Percentiles rank a stretch among this genome's conserved stretches.
These are phyloP conservation scores for Pseudogymnoascus sp. DNA, from an alignment of 2,329 filamentous ascomycete species.

Conservation along the genomic window DNA sequence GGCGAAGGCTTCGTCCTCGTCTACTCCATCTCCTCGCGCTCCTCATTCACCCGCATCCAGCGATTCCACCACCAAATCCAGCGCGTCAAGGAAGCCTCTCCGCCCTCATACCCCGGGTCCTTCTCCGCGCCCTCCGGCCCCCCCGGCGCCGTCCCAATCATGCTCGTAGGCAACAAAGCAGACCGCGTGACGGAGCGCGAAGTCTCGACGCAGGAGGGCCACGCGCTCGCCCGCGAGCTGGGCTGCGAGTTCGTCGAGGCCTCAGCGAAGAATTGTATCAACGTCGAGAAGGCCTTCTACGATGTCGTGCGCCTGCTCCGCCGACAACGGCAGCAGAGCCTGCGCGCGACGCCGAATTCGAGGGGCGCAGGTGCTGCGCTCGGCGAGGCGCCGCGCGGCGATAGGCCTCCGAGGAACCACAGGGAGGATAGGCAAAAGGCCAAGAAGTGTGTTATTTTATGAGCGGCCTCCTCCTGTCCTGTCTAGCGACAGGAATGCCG, in stretches of 20 bases:
- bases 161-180: conserved; percentile 98
- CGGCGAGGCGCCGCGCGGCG: conserved; percentile 16
- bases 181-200: conserved; percentile 93
- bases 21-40: conserved; percentile 96
- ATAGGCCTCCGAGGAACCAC: conserved; percentile 24
- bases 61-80: conserved; percentile 96
- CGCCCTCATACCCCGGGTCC: conserved; percentile 66
- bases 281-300: conserved; percentile 97
- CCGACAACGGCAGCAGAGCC: conserved; percentile 59
- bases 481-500: background rate
- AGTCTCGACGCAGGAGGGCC: conserved; percentile 93
- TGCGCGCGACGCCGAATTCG: conserved; percentile 15
- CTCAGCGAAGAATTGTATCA: conserved; percentile 95
- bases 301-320: conserved; percentile 90
- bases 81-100: conserved; percentile 86
- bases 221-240: conserved; percentile 81
- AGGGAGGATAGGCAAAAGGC: conserved; percentile 18
- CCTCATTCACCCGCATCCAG: conserved; percentile 90
- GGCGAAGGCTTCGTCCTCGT: conserved; percentile 96
- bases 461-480: conserved; percentile 15
- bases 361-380: conserved; percentile 17
- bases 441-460: conserved; percentile 29
- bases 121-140: conserved; percentile 43
- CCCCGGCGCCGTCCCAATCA: conserved; percentile 73
- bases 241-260: conserved; percentile 96